phyloP scores from a whole-genome alignment of 192 early-diverging fungal species.

The Coemansia sp. region DNA sequence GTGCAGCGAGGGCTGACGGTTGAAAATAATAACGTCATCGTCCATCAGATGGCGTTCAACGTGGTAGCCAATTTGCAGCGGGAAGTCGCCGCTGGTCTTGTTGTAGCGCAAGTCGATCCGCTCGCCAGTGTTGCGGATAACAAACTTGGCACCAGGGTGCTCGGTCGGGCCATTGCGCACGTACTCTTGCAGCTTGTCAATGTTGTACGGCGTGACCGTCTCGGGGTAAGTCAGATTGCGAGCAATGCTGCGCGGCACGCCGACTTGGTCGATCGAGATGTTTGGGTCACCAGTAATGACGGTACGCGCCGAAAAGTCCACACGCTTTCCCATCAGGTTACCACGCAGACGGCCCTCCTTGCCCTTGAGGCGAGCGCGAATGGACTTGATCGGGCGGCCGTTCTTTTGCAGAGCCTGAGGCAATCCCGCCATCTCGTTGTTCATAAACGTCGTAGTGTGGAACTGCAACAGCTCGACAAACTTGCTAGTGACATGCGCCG shows the following conservation, averaged over 20 bases:
- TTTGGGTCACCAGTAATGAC: constrained; percentile 99
- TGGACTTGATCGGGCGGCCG: constrained; percentile 92
- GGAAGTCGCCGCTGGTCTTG: constrained; percentile 78
- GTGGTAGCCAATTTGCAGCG: constrained; percentile 86
- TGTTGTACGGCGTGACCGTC: constrained; percentile 95
- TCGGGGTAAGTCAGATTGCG: constrained; percentile 97
- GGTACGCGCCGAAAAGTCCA: constrained; percentile 98
- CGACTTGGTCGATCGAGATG: constrained; percentile 96
- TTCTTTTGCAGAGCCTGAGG: constrained; percentile 90
- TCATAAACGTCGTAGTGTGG: constrained; percentile 97
- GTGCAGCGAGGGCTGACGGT: constrained; percentile 97
- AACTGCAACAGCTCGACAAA: constrained; percentile 87
- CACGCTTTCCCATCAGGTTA: constrained; percentile 99
- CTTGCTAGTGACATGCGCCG: constrained; percentile 84
- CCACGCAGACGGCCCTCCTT: constrained; percentile 98
- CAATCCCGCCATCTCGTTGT: constrained; percentile 92
- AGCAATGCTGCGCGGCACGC: constrained; percentile 96
- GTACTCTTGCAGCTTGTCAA: constrained; percentile 80
- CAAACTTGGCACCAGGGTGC: constrained; percentile 97
- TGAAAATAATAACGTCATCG: constrained; percentile 97
- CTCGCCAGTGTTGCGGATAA: constrained; percentile 92
- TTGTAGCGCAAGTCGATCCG: constrained; percentile 88
- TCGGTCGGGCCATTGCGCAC: constrained; percentile 89
- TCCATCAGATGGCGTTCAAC: constrained; percentile 95
- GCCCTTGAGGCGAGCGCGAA: constrained; percentile 95